Conservation (phyloP, 441 rosid species). For the Dalechampia spathulata region DNA sequence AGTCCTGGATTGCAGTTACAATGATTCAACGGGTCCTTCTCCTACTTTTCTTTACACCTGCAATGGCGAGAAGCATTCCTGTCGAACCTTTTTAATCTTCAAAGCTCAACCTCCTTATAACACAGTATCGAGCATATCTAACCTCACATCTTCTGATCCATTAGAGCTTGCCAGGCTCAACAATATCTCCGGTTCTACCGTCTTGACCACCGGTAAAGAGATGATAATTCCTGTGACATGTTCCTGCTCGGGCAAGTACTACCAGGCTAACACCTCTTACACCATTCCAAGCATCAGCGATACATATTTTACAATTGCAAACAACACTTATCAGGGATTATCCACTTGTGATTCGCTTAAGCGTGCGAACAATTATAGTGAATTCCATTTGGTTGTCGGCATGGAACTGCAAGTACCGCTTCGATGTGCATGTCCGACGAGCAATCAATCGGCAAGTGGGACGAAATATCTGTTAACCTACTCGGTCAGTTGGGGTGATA, state of each 20-base stretch:
- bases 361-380: slow-evolving; percentile 12
- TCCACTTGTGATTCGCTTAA: slow-evolving; percentile 27
- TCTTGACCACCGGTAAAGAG: slow-evolving; percentile 22
- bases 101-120: slow-evolving; percentile 29
- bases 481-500: slow-evolving; percentile 22
- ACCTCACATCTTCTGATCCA: slow-evolving; percentile 26
- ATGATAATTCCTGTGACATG: slow-evolving; percentile 34
- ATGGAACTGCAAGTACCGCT: slow-evolving; percentile 26
- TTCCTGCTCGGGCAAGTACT: slow-evolving; percentile 31
- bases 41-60: slow-evolving; percentile 26
- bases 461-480: slow-evolving; percentile 29
- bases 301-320: slow-evolving; percentile 26
- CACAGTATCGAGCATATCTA: slow-evolving; percentile 26
- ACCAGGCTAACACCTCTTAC: slow-evolving; percentile 29
- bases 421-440: slow-evolving; percentile 46
- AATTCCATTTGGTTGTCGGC: slow-evolving; percentile 9
- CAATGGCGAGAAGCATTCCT: slow-evolving; percentile 18
- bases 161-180: slow-evolving; percentile 25
- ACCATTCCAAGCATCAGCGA: neutral
- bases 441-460: slow-evolving; percentile 26
- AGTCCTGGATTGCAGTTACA: slow-evolving; percentile 3
- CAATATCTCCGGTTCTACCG: slow-evolving; percentile 15
- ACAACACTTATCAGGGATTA: slow-evolving; percentile 27
- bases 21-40: slow-evolving; percentile 5
- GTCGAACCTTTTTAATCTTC: slow-evolving; percentile 32